Base-by-base conservation (phyloP, 192 early-diverging fungal genomes). In the Phlyctochytrium planicorne region DNA sequence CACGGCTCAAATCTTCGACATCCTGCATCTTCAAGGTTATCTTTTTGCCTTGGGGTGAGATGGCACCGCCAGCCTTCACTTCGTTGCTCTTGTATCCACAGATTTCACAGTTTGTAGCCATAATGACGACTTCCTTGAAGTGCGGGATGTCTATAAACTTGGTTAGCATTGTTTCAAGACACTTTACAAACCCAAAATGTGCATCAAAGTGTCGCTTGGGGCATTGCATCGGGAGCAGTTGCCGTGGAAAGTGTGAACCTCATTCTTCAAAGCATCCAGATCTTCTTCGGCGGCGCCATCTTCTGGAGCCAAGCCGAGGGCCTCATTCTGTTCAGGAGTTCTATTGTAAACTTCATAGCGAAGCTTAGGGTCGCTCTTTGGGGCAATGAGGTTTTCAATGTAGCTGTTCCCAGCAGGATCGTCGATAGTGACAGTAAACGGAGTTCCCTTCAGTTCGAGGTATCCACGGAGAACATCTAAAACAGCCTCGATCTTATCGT, bases 61-160 rank as follows among this genome's bases (percentile, higher is more conserved):
- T 89, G 23, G 93, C 83, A 16, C 95, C 94, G 59, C 94, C 93
- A 62, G 94, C 88, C 80, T 97, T 97, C 69, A 97, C 94, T 77
- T 97, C 95, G 75, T 96, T 97, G 56, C 85, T 89, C 84, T 95
- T 96, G 84, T 91, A 97, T 12, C 94, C 95, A 74, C 95, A 97
- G 27, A 47, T 24, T 50, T 96, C 93, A 78, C 95, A 97, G 52
- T 82, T 82, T 1, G 94, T 96, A 17, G 93, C 88, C 95, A 96
- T 96, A 68, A 97, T 91, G 53, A 97, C 89, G 14, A 96, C 92
- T 62, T 97, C 89, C 73, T 95, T 96, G 74, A 97, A 97, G 68
- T 97, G 93, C 36, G 94, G 94, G 68, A 97, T 95, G 61, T 94
- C 83, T 74, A 34, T 14, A 25, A 24, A 59, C 12, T 50, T 50